These are phyloP conservation scores for Ehretia macrophylla DNA, from an alignment of 257 asterid species.

Conservation along the genomic window DNA sequence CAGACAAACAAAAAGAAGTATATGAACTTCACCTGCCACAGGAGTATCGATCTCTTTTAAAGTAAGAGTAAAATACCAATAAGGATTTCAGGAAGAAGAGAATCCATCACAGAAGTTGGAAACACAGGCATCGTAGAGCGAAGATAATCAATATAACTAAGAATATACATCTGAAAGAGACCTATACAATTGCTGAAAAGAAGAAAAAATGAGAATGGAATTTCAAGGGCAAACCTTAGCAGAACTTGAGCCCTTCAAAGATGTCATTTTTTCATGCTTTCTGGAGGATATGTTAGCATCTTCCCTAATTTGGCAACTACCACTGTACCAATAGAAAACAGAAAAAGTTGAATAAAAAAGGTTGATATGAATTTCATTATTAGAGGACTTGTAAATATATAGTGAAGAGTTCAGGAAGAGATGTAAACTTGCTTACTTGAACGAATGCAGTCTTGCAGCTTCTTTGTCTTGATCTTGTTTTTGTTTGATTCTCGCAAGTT, in stretches of 20 bases:
- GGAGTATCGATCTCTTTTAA: too few species aligned
- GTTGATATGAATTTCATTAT: not conserved
- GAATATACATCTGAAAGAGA: not conserved
- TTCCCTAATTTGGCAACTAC: constrained; percentile 44
- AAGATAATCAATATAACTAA: too few species aligned
- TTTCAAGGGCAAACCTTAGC: constrained; percentile 43
- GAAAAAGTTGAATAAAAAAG: too few species aligned
- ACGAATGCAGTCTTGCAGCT: constrained; percentile 75
- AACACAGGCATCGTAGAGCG: not conserved
- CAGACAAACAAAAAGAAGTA: too few species aligned
- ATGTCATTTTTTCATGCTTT: constrained; percentile 37
- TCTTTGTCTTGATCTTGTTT: constrained; percentile 76
- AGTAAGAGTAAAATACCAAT: too few species aligned
- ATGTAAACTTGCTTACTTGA: constrained; percentile 43
- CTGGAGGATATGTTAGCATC: constrained; percentile 21
- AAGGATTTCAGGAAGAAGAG: too few species aligned
- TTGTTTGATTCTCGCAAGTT: constrained; percentile 73
- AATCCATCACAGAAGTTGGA: not conserved
- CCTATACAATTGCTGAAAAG: not conserved
- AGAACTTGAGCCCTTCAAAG: constrained; percentile 58
- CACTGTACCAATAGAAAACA: constrained; percentile 29
- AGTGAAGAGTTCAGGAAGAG: not conserved
- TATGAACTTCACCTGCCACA: too few species aligned
- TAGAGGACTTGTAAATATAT: not conserved
- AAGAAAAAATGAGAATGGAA: not conserved